These are phyloP conservation scores for Alloteropsis angusta DNA, from an alignment of 202 grass and related monocot genomes.

Conservation along the genomic window DNA sequence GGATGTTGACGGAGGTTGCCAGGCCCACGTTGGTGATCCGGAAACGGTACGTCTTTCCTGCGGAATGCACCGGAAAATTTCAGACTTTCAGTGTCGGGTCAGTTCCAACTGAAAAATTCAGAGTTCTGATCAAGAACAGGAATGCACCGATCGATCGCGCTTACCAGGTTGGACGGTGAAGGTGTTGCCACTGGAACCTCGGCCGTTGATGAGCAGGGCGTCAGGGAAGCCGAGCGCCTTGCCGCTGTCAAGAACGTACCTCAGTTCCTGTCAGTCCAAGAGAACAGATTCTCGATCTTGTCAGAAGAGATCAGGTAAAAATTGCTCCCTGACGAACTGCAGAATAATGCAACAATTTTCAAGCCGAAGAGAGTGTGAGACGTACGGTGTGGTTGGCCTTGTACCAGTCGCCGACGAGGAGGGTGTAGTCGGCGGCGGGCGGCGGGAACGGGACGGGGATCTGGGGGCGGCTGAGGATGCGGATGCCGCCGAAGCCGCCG, in stretches of 20 bases:
- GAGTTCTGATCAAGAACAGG: neutral
- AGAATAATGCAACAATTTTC: too few relatives aligned
- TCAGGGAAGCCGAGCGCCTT: slow-evolving; percentile 53
- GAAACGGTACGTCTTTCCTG: slow-evolving; percentile 74
- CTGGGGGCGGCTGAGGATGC: slow-evolving; percentile 60
- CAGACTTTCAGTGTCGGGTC: neutral
- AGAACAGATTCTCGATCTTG: too few relatives aligned
- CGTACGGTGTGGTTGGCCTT: slow-evolving; percentile 74
- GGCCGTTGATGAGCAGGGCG: slow-evolving; percentile 68
- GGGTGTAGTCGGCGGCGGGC: slow-evolving; percentile 63
- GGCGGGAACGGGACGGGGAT: slow-evolving; percentile 88
- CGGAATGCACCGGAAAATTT: neutral
- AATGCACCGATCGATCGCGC: neutral
- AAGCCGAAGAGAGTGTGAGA: neutral
- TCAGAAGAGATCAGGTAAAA: neutral
- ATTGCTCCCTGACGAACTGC: neutral
- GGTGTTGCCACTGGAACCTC: slow-evolving; percentile 44
- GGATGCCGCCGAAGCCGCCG: slow-evolving; percentile 73
- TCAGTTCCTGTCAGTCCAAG: slow-evolving; percentile 44
- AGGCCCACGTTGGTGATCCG: slow-evolving; percentile 79
- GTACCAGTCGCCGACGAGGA: slow-evolving; percentile 88
- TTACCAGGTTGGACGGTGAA: slow-evolving; percentile 66
- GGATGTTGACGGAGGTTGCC: slow-evolving; percentile 61
- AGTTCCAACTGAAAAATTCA: neutral
- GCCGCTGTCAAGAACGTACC: slow-evolving; percentile 58